These are phyloP conservation scores for Neurospora tetraspora DNA, from an alignment of 495 filamentous ascomycete species.

Conservation along the genomic window DNA sequence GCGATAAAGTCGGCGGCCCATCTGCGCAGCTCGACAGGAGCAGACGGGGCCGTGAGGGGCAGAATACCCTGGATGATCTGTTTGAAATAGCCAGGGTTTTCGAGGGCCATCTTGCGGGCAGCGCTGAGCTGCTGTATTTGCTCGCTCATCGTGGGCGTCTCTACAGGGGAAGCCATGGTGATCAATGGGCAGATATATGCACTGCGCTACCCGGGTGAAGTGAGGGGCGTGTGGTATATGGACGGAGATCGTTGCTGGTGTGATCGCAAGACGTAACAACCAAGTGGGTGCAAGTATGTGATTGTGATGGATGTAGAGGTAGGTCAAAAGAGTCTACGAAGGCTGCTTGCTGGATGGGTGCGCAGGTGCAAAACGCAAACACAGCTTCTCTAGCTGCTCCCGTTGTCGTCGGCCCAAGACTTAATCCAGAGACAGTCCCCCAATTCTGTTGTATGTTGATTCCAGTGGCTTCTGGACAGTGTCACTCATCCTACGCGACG, in stretches of 20 bases:
- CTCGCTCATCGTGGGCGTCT: slow-evolving; percentile 49
- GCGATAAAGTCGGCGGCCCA: slow-evolving; percentile 97
- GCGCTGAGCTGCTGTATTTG: slow-evolving; percentile 76
- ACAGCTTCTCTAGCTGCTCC: slow-evolving; percentile 4
- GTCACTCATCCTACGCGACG: slow-evolving; percentile 17
- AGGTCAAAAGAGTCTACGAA: slow-evolving; percentile 7
- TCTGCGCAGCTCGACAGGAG: slow-evolving; percentile 70
- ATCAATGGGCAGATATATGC: background rate
- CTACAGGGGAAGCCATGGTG: slow-evolving; percentile 32
- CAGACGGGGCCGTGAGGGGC: slow-evolving; percentile 70
- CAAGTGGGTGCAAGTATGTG: background rate
- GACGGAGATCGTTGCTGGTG: background rate
- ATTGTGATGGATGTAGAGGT: background rate
- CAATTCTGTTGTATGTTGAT: slow-evolving; percentile 2
- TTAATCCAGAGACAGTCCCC: background rate
- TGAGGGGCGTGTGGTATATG: background rate
- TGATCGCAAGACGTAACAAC: background rate
- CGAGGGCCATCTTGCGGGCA: slow-evolving; percentile 78
- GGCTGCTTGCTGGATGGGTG: background rate
- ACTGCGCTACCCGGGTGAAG: background rate
- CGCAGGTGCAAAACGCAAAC: slow-evolving; percentile 1
- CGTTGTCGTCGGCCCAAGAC: background rate
- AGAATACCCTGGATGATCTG: slow-evolving; percentile 84
- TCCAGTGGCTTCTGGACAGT: background rate
- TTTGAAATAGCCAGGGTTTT: slow-evolving; percentile 73